A percentile compares a stretch with the other conserved stretches of the same genome.
Conservation (phyloP, 2,329 filamentous ascomycete species). For the Cucurbitaria berberidis region DNA sequence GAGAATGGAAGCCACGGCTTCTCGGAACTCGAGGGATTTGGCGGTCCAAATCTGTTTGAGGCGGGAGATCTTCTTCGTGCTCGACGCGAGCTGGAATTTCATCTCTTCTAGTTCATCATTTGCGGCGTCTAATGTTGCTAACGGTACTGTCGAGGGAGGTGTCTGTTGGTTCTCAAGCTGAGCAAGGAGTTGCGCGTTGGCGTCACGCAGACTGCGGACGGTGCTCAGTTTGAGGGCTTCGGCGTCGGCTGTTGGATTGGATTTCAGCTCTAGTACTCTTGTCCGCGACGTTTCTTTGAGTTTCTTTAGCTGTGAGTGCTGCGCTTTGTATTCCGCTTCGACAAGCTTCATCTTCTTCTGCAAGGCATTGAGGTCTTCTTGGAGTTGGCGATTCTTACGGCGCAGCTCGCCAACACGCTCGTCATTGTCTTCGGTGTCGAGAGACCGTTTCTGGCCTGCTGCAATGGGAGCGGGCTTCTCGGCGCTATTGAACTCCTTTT, state of each 20-base stretch:
- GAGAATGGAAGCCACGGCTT: slow-evolving; percentile 88
- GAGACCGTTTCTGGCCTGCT: slow-evolving; percentile 67
- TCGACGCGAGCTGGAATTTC: slow-evolving; percentile 59
- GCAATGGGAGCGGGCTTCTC: slow-evolving; percentile 60
- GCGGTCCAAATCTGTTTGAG: slow-evolving; percentile 91
- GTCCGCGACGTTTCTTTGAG: slow-evolving; percentile 73
- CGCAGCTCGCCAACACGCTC: slow-evolving; percentile 81
- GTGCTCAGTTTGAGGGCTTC: slow-evolving; percentile 85
- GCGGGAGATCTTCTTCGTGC: slow-evolving; percentile 81
- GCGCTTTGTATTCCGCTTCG: slow-evolving; percentile 75
- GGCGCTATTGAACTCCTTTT: slow-evolving; percentile 72
- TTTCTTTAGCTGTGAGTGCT: slow-evolving; percentile 72
- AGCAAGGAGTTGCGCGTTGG: slow-evolving; percentile 82
- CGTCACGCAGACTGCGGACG: slow-evolving; percentile 75
- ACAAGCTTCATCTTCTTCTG: slow-evolving; percentile 75
- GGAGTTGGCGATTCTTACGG: slow-evolving; percentile 86
- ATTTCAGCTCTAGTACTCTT: slow-evolving; percentile 81
- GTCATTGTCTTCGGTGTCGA: slow-evolving; percentile 61
- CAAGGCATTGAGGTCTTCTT: slow-evolving; percentile 74
- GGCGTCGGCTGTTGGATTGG: slow-evolving; percentile 88
- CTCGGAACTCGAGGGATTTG: slow-evolving; percentile 93
- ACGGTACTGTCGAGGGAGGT: slow-evolving; percentile 67
- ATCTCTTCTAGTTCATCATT: slow-evolving; percentile 74
- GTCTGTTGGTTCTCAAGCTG: slow-evolving; percentile 63
- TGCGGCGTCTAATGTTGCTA: slow-evolving; percentile 75